Percentiles rank a stretch among this genome's conserved stretches.
phyloP scores from a whole-genome alignment of 805 yeast species.

The Cyberlindnera nakhonratchasimensis region DNA sequence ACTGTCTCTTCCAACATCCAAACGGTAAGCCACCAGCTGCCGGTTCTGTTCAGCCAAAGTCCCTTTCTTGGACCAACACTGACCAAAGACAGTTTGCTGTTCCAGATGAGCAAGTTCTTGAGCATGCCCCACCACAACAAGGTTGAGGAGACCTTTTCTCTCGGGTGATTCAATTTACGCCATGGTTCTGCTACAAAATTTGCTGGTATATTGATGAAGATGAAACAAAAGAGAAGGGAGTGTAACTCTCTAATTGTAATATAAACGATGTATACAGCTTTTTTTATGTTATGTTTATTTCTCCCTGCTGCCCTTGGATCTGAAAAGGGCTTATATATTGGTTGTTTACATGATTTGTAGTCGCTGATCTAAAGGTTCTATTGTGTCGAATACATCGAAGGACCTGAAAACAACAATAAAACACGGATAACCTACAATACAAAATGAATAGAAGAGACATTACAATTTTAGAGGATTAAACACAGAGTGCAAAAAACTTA shows the following conservation, averaged over 20 bases:
- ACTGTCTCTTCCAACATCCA: constrained; percentile 78
- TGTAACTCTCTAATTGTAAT: neutral
- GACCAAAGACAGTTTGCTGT: constrained; percentile 72
- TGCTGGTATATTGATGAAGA: neutral
- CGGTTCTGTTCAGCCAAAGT: constrained; percentile 13
- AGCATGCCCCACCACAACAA: constrained; percentile 55
- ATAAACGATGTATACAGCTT: neutral
- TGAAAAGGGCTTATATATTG: constrained; percentile 6
- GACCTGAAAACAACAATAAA: too few relatives aligned
- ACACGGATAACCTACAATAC: neutral
- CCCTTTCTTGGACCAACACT: constrained; percentile 36
- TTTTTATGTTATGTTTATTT: constrained; percentile 2
- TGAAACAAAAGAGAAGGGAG: neutral
- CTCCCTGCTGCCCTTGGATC: constrained; percentile 2
- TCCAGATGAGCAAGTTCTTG: constrained; percentile 69
- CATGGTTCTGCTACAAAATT: too few relatives aligned
- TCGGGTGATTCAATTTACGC: too few relatives aligned
- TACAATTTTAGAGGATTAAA: constrained; percentile 4
- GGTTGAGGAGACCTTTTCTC: constrained; percentile 11
- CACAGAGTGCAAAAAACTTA: constrained; percentile 13
- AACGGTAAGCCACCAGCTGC: constrained; percentile 52
- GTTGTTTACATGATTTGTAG: constrained; percentile 2
- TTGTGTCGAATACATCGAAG: too few relatives aligned
- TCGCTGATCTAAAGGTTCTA: too few relatives aligned
- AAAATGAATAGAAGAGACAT: constrained; percentile 2